Percentiles rank a stretch among this genome's conserved stretches.
Evolutionary conservation across 768 basidiomycete genomes (phyloP).

Genomic region (Lentinula lateritia): DNA sequence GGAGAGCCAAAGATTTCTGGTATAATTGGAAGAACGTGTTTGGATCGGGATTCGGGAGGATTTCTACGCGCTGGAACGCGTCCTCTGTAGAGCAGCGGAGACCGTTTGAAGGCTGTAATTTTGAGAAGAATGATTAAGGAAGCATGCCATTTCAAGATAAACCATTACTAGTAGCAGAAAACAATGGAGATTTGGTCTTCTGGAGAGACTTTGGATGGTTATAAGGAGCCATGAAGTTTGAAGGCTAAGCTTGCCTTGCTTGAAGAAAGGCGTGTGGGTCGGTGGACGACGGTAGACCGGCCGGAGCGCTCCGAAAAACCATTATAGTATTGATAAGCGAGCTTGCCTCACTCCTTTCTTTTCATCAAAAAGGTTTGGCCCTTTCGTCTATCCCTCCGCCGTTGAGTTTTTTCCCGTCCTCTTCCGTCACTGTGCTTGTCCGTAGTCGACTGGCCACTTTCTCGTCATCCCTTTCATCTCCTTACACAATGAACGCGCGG

Average conservation of each 20-base stretch:
- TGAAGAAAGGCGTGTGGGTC: no score
- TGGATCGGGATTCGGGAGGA: not conserved
- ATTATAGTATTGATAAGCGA: not conserved
- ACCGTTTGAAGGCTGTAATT: constrained; percentile 1
- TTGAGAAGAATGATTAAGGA: not conserved
- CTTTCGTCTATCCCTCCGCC: constrained; percentile 1
- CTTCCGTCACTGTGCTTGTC: not conserved
- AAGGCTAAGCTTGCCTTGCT: no score
- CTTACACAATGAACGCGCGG: constrained; percentile 57
- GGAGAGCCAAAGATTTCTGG: not conserved
- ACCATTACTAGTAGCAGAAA: not conserved
- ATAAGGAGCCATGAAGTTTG: not conserved
- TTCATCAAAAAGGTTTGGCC: constrained; percentile 5
- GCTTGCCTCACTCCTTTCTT: not conserved
- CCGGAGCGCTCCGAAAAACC: not conserved
- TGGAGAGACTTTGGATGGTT: not conserved
- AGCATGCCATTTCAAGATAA: not conserved
- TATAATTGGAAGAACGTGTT: not conserved
- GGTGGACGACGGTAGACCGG: not conserved
- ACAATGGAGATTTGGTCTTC: not conserved
- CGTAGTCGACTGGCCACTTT: not conserved
- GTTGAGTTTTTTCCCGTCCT: not conserved
- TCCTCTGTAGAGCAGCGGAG: not conserved
- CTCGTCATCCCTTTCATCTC: not conserved
- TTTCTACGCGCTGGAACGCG: not conserved